Evolutionary conservation across 148 eudicot genomes (phyloP), one percentile per base, ranked within the genome.

Genomic region (Drosera capensis): DNA sequence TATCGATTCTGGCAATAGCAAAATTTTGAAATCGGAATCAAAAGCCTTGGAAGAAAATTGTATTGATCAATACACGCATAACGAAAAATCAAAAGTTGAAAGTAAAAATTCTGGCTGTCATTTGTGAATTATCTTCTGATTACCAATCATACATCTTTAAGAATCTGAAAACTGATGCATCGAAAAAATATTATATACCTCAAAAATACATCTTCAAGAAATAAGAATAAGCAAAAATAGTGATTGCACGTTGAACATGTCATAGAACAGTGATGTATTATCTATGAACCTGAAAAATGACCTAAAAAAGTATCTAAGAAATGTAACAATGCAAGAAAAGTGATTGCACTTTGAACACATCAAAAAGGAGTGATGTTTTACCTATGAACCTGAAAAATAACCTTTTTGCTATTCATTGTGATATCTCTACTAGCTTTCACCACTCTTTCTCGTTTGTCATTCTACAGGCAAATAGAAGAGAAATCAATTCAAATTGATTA

Each of bases 321-420:
- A 37, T 5, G 14, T 8, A 13, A 37, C 40, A 37, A 3, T 14
- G n/a, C 40, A 3, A 3, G 40, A 9, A 37, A 8, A 28, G 9
- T 3, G 31, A 28, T 3, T 4, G 9, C 9, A 28, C 9, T 38
- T 3, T 23, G 29, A 41, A 49, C 8, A 15, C 21, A 24, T 14
- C 51, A 8, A 30, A 17, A 21, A 24, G 49, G 25, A 48, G 28
- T n/a, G 36, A 23, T 11, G 14, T 31, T 31, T 62, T 55, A 92
- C 99, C 99, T 86, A 69, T 92, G 99, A 53, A 92, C 99, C 68
- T 85, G 95, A 63, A 85, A 92, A 44, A 92, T 92, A 52, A 92
- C 99, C 63, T 92, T 92, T 64, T 92, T 92, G 78, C 99, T 92
- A 48, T 85, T 85, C 59, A 85, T 75, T 30, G 99, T 92, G 54